Conservation (phyloP, 2,329 filamentous ascomycete genomes). For the Chaetomium globosum region DNA sequence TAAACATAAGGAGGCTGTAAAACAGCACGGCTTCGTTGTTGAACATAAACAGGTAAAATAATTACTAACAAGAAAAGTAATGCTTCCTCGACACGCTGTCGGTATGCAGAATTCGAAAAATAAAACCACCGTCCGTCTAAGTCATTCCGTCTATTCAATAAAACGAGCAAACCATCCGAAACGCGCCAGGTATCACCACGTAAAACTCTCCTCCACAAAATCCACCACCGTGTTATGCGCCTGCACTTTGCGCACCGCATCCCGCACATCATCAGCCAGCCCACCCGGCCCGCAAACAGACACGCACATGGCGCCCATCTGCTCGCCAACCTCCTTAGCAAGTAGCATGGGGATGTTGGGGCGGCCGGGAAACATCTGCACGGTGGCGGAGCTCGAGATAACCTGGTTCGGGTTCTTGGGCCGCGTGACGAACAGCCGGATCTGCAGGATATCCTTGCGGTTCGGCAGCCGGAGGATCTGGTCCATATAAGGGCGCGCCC, state of each 20-base stretch:
- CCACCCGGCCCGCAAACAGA: conserved; percentile 77
- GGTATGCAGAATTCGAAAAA: background rate
- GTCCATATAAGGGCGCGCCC: conserved; percentile 86
- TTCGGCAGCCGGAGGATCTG: conserved; percentile 74
- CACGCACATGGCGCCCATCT: conserved; percentile 86
- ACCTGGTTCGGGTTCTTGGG: conserved; percentile 84
- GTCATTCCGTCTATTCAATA: conserved; percentile 1
- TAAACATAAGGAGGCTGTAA: background rate
- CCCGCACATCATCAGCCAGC: conserved; percentile 73
- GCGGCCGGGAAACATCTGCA: conserved; percentile 89
- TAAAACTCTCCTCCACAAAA: conserved; percentile 78
- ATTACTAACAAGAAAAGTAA: background rate
- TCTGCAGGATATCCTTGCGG: conserved; percentile 78
- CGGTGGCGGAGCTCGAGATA: conserved; percentile 72
- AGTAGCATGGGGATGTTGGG: conserved; percentile 82
- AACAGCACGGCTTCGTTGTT: background rate
- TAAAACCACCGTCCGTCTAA: background rate
- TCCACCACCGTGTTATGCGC: conserved; percentile 65
- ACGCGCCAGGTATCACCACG: conserved; percentile 50
- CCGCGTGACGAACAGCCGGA: conserved; percentile 87
- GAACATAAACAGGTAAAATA: conserved; percentile 2
- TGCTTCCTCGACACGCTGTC: conserved; percentile 3
- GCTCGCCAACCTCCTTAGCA: conserved; percentile 76
- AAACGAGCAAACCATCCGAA: background rate
- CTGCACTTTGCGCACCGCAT: conserved; percentile 66